A percentile compares a stretch with the other conserved stretches of the same genome.
Evolutionary conservation across 257 asterid species (phyloP).

Genomic region (Avicennia marina): DNA sequence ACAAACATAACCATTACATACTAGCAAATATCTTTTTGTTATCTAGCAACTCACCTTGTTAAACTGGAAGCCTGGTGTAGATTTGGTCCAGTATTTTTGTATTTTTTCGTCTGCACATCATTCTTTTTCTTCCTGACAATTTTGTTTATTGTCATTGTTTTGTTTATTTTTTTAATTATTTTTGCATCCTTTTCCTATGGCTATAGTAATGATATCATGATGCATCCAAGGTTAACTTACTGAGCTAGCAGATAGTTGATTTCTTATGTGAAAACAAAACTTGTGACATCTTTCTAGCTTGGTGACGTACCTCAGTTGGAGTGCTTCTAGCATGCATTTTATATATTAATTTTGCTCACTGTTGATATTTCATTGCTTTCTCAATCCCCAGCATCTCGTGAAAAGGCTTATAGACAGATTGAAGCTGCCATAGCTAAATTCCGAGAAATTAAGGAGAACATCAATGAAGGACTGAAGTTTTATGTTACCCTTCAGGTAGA

Average conservation of each 20-base stretch:
- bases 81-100: background rate
- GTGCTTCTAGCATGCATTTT: background rate
- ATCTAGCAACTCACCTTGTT: too few species aligned
- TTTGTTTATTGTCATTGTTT: background rate
- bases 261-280: background rate
- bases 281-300: slow-evolving; percentile 1
- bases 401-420: slow-evolving; percentile 80
- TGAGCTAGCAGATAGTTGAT: background rate
- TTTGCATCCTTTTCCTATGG: slow-evolving; percentile 2
- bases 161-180: background rate
- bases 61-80: too few species aligned
- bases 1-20: too few species aligned
- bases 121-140: background rate
- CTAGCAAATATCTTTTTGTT: too few species aligned
- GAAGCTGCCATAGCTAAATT: slow-evolving; percentile 93
- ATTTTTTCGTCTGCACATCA: background rate
- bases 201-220: background rate
- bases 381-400: slow-evolving; percentile 78
- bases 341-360: slow-evolving; percentile 7
- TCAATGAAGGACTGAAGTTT: slow-evolving; percentile 93
- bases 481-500: slow-evolving; percentile 93
- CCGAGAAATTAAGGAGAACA: slow-evolving; percentile 85
- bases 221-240: background rate
- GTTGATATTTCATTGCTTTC: slow-evolving; percentile 21
- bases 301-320: background rate